phyloP scores from a whole-genome alignment of 139 green algal species.

The Coelastrella sp. region DNA sequence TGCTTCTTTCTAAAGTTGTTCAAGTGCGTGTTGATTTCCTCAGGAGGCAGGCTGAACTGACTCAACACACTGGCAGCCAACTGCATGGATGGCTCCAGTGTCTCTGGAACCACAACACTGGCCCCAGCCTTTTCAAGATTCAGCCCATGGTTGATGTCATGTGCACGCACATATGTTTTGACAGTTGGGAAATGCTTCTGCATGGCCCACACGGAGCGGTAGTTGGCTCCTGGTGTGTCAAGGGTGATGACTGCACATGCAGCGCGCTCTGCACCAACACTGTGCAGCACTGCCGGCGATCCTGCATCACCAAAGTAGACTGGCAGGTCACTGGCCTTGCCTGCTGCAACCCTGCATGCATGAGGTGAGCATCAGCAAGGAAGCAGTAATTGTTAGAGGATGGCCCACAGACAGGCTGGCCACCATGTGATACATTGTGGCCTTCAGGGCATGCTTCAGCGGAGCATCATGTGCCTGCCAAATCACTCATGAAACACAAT shows the following conservation, averaged over 20 bases:
- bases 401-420: not conserved
- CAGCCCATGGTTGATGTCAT: constrained; percentile 94
- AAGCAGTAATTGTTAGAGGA: too few relatives aligned
- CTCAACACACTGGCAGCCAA: constrained; percentile 92
- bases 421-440: not conserved
- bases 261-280: constrained; percentile 83
- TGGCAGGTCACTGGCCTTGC: constrained; percentile 86
- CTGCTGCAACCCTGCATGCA: constrained; percentile 58
- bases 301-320: constrained; percentile 99
- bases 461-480: too few relatives aligned
- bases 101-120: constrained; percentile 97
- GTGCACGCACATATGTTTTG: constrained; percentile 96
- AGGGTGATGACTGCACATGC: constrained; percentile 94
- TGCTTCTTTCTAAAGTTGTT: constrained; percentile 64
- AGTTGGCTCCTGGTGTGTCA: constrained; percentile 93
- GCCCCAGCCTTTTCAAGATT: constrained; percentile 97
- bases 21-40: constrained; percentile 50
- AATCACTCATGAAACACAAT: too few relatives aligned
- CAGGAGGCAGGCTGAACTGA: constrained; percentile 82
- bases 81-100: constrained; percentile 96
- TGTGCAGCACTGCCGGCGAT: constrained; percentile 68
- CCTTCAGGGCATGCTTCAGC: not conserved
- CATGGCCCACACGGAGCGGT: constrained; percentile 95
- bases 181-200: constrained; percentile 90
- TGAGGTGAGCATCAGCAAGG: not conserved